A percentile compares a stretch with the other conserved stretches of the same genome.
Conservation (phyloP, 2,329 filamentous ascomycete species). For the Penicillium sp. region DNA sequence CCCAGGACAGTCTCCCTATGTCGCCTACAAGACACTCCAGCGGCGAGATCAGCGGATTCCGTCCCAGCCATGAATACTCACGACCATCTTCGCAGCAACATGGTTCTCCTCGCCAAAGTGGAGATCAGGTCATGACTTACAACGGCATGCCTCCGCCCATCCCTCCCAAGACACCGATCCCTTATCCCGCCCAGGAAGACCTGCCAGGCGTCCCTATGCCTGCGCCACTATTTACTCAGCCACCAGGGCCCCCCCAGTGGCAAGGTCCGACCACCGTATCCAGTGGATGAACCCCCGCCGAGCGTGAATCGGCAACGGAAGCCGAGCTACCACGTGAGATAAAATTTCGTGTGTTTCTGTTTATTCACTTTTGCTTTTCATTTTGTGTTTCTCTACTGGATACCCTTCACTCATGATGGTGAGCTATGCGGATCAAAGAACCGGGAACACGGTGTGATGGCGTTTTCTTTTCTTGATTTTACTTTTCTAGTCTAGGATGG, state of each 20-base stretch:
- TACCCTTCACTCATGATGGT: conserved; percentile 20
- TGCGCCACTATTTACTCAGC: conserved; percentile 34
- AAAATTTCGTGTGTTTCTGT: conserved; percentile 25
- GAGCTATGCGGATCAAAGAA: conserved; percentile 5
- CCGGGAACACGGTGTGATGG: conserved; percentile 8
- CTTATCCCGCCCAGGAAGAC: conserved; percentile 43
- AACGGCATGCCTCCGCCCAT: conserved; percentile 60
- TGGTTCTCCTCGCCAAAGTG: conserved; percentile 35
- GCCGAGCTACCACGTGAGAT: conserved; percentile 65
- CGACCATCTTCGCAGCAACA: conserved; percentile 30
- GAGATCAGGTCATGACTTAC: conserved; percentile 29
- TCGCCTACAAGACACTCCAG: conserved; percentile 28
- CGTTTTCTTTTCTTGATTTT: not conserved
- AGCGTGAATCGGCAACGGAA: conserved; percentile 82
- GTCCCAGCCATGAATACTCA: conserved; percentile 39
- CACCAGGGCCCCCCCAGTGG: conserved; percentile 18
- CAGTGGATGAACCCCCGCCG: conserved; percentile 76
- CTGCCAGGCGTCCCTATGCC: conserved; percentile 34
- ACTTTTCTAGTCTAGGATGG: not conserved
- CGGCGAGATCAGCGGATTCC: conserved; percentile 29
- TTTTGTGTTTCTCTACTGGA: conserved; percentile 13
- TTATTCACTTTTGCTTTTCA: conserved; percentile 3
- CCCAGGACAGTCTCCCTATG: conserved; percentile 25
- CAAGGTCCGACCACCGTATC: conserved; percentile 65
- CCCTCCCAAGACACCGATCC: conserved; percentile 74